These are phyloP conservation scores for Penicillium palitans DNA, from an alignment of 2,329 filamentous ascomycete genomes.

Conservation along the genomic window DNA sequence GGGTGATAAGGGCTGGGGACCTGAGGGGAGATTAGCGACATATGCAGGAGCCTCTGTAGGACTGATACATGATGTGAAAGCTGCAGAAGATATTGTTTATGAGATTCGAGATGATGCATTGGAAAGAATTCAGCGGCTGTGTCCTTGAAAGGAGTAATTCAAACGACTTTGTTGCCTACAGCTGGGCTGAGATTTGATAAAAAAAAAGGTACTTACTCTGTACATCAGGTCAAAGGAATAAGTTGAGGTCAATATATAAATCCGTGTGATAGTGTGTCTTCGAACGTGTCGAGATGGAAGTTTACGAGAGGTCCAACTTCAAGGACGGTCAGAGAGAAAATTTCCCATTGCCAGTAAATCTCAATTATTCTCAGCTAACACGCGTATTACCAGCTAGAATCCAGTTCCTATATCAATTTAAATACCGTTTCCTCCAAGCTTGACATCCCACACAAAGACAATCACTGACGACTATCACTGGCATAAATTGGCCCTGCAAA, in stretches of 20 bases:
- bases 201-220: neutral
- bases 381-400: neutral
- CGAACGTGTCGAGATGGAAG: neutral
- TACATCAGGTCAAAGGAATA: neutral
- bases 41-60: conserved; percentile 53
- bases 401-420: neutral
- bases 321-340: neutral
- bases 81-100: conserved; percentile 44
- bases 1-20: conserved; percentile 52
- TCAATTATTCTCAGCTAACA: neutral
- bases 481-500: neutral
- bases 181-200: neutral
- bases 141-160: neutral
- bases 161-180: neutral
- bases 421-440: neutral
- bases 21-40: conserved; percentile 51
- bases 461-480: neutral
- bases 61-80: conserved; percentile 44
- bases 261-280: neutral
- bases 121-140: conserved; percentile 11
- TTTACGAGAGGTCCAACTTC: neutral
- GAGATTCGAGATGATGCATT: conserved; percentile 22
- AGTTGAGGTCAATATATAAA: neutral
- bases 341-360: neutral
- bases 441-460: neutral